These are phyloP conservation scores for Tetracladium marchalianum DNA, from an alignment of 495 filamentous ascomycete species.

Conservation along the genomic window DNA sequence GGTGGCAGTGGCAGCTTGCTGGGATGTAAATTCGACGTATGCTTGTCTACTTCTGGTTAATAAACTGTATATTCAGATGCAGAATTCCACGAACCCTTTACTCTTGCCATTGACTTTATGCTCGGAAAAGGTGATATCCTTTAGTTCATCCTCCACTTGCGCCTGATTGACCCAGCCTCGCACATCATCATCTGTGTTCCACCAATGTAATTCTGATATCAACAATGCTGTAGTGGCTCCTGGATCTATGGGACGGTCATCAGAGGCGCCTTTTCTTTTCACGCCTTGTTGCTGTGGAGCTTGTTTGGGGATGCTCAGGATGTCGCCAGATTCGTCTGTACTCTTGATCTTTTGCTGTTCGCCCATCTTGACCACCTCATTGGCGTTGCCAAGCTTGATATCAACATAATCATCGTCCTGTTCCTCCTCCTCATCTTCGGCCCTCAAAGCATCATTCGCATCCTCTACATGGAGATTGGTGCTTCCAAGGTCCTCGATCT, in stretches of 20 bases:
- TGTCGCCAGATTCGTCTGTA: slow-evolving; percentile 32
- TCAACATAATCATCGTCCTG: slow-evolving; percentile 32
- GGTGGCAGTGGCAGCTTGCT: slow-evolving; percentile 75
- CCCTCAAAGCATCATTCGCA: slow-evolving; percentile 22
- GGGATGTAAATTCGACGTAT: slow-evolving; percentile 75
- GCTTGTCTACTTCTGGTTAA: slow-evolving; percentile 56
- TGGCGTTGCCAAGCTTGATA: slow-evolving; percentile 30
- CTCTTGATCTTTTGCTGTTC: slow-evolving; percentile 38
- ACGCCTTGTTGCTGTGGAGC: slow-evolving; percentile 54
- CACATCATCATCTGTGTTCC: slow-evolving; percentile 91
- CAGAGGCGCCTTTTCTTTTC: slow-evolving; percentile 65
- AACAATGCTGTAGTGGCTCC: slow-evolving; percentile 74
- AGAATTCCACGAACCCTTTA: slow-evolving; percentile 64
- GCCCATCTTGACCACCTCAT: slow-evolving; percentile 21
- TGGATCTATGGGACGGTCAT: slow-evolving; percentile 70
- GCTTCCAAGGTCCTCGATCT: slow-evolving; percentile 34
- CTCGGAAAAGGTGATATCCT: slow-evolving; percentile 91
- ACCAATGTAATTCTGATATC: slow-evolving; percentile 88
- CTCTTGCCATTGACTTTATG: slow-evolving; percentile 99
- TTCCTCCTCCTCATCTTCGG: slow-evolving; percentile 23
- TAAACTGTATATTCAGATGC: neutral
- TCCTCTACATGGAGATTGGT: slow-evolving; percentile 29
- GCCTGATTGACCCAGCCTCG: slow-evolving; percentile 77
- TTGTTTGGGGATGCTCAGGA: slow-evolving; percentile 34
- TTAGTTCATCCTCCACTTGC: slow-evolving; percentile 70